Base-by-base conservation (phyloP, 495 filamentous ascomycete species). In the Chaetomium tenue region DNA sequence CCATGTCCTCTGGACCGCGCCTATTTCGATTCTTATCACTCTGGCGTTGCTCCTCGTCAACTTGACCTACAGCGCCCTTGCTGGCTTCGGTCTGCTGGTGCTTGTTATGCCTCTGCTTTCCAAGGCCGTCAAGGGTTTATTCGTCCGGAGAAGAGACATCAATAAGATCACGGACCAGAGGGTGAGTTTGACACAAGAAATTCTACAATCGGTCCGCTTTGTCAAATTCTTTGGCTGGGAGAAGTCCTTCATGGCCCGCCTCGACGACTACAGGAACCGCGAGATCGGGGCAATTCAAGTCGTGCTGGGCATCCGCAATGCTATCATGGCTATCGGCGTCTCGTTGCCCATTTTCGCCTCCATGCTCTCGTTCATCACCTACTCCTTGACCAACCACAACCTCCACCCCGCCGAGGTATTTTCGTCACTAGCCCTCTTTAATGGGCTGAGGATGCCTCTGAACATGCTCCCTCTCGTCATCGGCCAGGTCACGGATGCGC, bases 141-240 rank as follows among this genome's bases (percentile, higher is more conserved):
- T 96, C 70, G 75, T 66, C 8, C 84, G 90, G 28, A 84, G 93
- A 69, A 83, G 83, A 68, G 81, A 74, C 40, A 96, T 97, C 79
- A 97, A 96, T 79, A 91, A 91, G 70, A 84, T 96, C 64, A 97
- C 93, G 7, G 93, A 98, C 74, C 89, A 91, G 74, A 83, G 93
- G 48, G 92, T 98, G 8, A 88, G 88, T 53, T 79, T 98, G 42
- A 97, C 92, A 0, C 93, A 97, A 71, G 93, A 98, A 70, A 95
- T 98, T 40, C 73, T 98, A 23, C 88, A 92, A 64, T 89, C 89
- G 1, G 93, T 97, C 52, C 84, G 92, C 20, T 97, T 98, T 69
- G 92, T 98, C 73, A 98, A 98, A 74, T 96, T 84, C 76, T 97
- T 96, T 72, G 93, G 91, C 9, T 98, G 93, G 93, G 93, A 98